Evolutionary conservation across 2,329 filamentous ascomycete genomes (phyloP).

Genomic region (Cordyceps javanica): DNA sequence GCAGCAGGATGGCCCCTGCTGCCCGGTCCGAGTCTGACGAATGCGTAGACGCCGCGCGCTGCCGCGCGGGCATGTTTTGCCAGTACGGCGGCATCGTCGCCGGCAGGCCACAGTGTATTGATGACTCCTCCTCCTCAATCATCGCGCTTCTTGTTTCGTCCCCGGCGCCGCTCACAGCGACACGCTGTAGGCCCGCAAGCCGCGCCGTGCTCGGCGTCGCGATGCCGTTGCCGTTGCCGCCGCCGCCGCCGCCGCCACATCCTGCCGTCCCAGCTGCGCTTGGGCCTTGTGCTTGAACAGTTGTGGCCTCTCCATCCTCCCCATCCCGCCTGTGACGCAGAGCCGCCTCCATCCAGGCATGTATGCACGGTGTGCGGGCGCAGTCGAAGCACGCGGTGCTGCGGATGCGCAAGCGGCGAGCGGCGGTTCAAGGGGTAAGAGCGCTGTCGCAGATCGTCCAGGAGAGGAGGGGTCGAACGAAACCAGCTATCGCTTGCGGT

Average conservation of each 20-base stretch:
- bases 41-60: constrained; percentile 34
- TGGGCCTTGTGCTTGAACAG: not conserved
- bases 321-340: not conserved
- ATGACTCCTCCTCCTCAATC: constrained; percentile 17
- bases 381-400: not conserved
- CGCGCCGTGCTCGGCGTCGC: not conserved
- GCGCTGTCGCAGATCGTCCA: not conserved
- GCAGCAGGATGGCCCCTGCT: constrained; percentile 51
- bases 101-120: constrained; percentile 23
- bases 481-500: not conserved
- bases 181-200: not conserved
- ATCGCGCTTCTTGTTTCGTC: constrained; percentile 14
- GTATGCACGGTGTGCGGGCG: not conserved
- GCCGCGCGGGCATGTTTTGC: constrained; percentile 29
- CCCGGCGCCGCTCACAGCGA: not conserved
- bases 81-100: constrained; percentile 40
- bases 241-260: not conserved
- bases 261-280: not conserved
- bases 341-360: not conserved
- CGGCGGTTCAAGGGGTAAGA: not conserved
- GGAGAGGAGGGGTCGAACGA: not conserved
- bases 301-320: not conserved
- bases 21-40: constrained; percentile 46
- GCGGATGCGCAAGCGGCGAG: not conserved
- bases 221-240: too few relatives aligned